Evolutionary conservation across 495 filamentous ascomycete species (phyloP).

Genomic region (Aspergillus diversus): DNA sequence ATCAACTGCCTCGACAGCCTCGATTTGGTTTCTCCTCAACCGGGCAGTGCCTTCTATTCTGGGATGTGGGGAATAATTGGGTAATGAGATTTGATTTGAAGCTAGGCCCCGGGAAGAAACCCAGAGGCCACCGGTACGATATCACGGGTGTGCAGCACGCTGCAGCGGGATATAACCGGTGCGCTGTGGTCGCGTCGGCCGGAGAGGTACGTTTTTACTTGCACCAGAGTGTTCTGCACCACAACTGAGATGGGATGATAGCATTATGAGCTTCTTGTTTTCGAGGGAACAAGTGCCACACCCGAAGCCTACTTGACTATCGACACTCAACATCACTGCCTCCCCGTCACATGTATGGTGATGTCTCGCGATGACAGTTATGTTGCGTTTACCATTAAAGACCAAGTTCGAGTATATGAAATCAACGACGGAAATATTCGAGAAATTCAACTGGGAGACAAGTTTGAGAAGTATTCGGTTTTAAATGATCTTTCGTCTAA

Average conservation of each 20-base stretch:
- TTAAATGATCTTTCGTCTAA: slow-evolving; percentile 4
- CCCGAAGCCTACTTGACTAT: slow-evolving; percentile 26
- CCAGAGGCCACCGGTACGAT: slow-evolving; percentile 27
- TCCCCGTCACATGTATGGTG: slow-evolving; percentile 26
- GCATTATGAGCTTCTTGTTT: slow-evolving; percentile 33
- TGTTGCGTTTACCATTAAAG: slow-evolving; percentile 30
- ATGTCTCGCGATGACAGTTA: slow-evolving; percentile 35
- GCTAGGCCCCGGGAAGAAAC: slow-evolving; percentile 17
- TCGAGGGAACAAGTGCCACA: slow-evolving; percentile 17
- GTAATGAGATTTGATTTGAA: slow-evolving; percentile 28
- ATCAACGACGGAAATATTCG: slow-evolving; percentile 21
- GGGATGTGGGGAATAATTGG: slow-evolving; percentile 29
- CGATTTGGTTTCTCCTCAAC: slow-evolving; percentile 29
- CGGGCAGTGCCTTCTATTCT: slow-evolving; percentile 28
- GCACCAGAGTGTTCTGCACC: not conserved
- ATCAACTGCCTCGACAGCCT: slow-evolving; percentile 24
- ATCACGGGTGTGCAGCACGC: slow-evolving; percentile 29
- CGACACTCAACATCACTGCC: slow-evolving; percentile 20
- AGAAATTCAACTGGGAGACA: slow-evolving; percentile 20
- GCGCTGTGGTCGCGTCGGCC: slow-evolving; percentile 28
- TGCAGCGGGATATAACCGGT: slow-evolving; percentile 28
- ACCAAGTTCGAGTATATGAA: slow-evolving; percentile 30
- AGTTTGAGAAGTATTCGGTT: slow-evolving; percentile 14
- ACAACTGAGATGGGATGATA: slow-evolving; percentile 7
- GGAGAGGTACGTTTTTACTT: slow-evolving; percentile 23